Percentiles rank a stretch among this genome's conserved stretches.
phyloP scores from a whole-genome alignment of 1,139 yeast species.

The Candida sanyaensis region DNA sequence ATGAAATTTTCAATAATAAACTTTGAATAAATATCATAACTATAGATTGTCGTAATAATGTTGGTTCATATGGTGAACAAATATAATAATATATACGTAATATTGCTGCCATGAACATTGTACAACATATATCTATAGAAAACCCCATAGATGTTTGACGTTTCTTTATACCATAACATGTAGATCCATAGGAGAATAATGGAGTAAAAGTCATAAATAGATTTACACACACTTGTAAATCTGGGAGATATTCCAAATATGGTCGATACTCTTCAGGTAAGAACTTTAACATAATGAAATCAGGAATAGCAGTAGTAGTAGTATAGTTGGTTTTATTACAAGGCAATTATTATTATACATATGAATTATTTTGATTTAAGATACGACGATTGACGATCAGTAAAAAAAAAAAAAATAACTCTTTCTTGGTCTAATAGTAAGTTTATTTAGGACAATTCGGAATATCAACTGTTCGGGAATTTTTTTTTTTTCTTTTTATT shows the following conservation, averaged over 20 bases:
- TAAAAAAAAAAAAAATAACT: too few species aligned
- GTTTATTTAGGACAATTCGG: too few species aligned
- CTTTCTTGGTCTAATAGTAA: too few species aligned
- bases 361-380: too few species aligned
- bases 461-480: too few species aligned
- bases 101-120: slow-evolving; percentile 80
- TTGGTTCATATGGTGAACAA: slow-evolving; percentile 76
- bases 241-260: slow-evolving; percentile 46
- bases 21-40: slow-evolving; percentile 78
- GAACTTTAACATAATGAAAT: slow-evolving; percentile 10
- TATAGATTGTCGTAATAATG: slow-evolving; percentile 73
- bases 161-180: slow-evolving; percentile 66
- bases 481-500: not conserved
- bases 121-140: slow-evolving; percentile 85
- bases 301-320: not conserved
- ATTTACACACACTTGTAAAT: slow-evolving; percentile 42
- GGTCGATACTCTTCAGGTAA: slow-evolving; percentile 25
- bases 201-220: slow-evolving; percentile 71
- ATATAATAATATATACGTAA: slow-evolving; percentile 74
- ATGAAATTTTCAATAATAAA: slow-evolving; percentile 60
- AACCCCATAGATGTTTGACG: slow-evolving; percentile 74
- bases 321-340: not conserved
- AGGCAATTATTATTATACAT: too few species aligned
- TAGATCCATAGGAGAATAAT: slow-evolving; percentile 80
- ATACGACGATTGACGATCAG: too few species aligned